Conservation (phyloP, 352 stramenopile genomes). For the Pythium periplocum region DNA sequence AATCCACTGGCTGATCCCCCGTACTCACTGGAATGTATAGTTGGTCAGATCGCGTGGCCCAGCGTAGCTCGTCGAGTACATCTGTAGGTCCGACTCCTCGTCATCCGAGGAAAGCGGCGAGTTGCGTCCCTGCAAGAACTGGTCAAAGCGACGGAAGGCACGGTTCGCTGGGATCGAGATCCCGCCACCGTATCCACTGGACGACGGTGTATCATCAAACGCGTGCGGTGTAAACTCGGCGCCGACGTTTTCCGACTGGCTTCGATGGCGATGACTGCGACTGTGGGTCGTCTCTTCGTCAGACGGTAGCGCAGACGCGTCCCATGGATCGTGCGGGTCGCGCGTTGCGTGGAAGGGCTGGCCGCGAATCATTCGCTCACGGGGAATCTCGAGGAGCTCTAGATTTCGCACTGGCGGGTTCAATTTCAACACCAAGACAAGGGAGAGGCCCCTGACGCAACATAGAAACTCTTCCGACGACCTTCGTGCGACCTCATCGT, state of each 20-base stretch:
- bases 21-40: slow-evolving; percentile 20
- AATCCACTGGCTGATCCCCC: not conserved
- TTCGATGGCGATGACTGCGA: slow-evolving; percentile 6
- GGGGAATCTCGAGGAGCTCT: not conserved
- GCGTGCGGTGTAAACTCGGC: not conserved
- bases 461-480: slow-evolving; percentile 6
- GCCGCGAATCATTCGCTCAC: no score
- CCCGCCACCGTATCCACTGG: not conserved
- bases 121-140: slow-evolving; percentile 13
- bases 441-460: slow-evolving; percentile 9
- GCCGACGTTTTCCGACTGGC: slow-evolving; percentile 19
- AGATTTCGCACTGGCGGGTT: slow-evolving; percentile 2
- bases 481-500: slow-evolving; percentile 9
- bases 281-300: no score
- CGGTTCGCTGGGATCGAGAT: slow-evolving; percentile 7
- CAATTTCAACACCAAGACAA: slow-evolving; percentile 17
- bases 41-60: slow-evolving; percentile 18
- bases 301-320: no score
- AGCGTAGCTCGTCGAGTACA: slow-evolving; percentile 26
- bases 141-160: slow-evolving; percentile 12
- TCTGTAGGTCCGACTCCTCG: slow-evolving; percentile 15
- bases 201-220: not conserved
- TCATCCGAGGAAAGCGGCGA: slow-evolving; percentile 20
- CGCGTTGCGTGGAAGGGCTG: no score
- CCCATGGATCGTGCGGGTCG: no score